A percentile compares a stretch with the other conserved stretches of the same genome.
phyloP scores from a whole-genome alignment of 2,329 filamentous ascomycete genomes.

The Claviceps maximensis region DNA sequence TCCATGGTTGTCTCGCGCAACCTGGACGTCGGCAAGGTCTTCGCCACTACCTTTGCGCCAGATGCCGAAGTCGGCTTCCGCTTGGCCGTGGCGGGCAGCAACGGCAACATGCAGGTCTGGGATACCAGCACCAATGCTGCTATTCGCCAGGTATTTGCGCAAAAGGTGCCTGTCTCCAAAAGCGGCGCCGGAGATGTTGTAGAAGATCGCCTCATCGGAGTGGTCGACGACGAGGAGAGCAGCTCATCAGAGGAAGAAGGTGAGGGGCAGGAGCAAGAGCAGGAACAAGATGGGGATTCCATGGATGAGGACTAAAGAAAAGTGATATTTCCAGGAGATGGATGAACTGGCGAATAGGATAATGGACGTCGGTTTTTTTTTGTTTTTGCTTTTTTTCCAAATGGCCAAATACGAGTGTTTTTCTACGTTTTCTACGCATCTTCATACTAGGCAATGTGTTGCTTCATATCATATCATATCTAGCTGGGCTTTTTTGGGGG shows the following conservation, averaged over 20 bases:
- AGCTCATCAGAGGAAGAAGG: conserved; percentile 45
- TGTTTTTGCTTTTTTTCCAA: not conserved
- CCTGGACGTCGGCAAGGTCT: conserved; percentile 87
- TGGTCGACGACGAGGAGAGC: conserved; percentile 50
- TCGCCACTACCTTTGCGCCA: conserved; percentile 79
- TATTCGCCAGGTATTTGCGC: conserved; percentile 71
- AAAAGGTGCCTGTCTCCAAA: conserved; percentile 49
- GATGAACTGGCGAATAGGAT: not conserved
- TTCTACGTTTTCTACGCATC: not conserved
- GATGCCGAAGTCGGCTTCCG: conserved; percentile 86
- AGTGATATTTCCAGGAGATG: not conserved
- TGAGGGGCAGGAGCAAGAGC: conserved; percentile 36
- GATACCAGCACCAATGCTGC: conserved; percentile 87
- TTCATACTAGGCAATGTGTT: not conserved
- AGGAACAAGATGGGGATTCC: conserved; percentile 10
- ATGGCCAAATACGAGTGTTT: not conserved
- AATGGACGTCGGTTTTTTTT: no score
- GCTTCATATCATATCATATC: not conserved
- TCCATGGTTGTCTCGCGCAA: conserved; percentile 86
- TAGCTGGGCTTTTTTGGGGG: no score
- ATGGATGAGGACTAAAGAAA: conserved; percentile 14
- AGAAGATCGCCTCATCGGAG: conserved; percentile 64
- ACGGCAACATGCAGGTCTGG: conserved; percentile 87
- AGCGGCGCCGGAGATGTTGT: conserved; percentile 38
- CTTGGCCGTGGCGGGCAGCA: conserved; percentile 85